Base-by-base conservation (phyloP, 2,329 filamentous ascomycete species). In the Fusarium sarcochroum region DNA sequence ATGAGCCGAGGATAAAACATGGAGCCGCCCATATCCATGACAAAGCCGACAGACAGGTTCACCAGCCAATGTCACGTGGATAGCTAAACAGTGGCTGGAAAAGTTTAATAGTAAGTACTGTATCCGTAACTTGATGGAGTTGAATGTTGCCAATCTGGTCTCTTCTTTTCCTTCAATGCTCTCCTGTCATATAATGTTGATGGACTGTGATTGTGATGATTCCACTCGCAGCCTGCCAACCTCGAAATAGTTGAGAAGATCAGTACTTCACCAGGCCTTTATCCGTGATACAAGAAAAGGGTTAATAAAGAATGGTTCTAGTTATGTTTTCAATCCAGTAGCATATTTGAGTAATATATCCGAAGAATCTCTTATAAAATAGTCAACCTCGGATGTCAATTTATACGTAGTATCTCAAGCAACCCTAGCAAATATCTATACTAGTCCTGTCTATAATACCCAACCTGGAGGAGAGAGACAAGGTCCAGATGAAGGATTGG, bases 1-100 rank as follows among this genome's bases (percentile, higher is more conserved):
- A 59, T 68, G 55, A 69, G 64, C 73, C 73, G 73, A 75, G 73
- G 73, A 63, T 75, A 75, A 65, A 49, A 53, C 38, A 44, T 44
- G 41, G 60, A 58, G 49, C 72, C 72, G 58, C 40, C 48, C 49
- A 55, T 64, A 68, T 57, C 63, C 64, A 55, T 63, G 56, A 42
- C 56, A 70, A 59, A 71, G 65, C 71, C 69, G 71, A 72, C 47
- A 38, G 53, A 37, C 48, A 48, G 42, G 20, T 47, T 23, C 40
- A 13, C 41, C 14, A 44, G 38, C 30, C 10, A 38, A 20, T n/a
- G 55, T 73, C 71, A 73, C 69, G 69, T 73, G 69, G 53, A 62
- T 37, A 23, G 35, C 27, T 5, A 30, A 30, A 30, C 27, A 30
- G 27, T 30, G 27, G 27, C 27, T 30, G 27, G 27, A 30, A 30